Base-by-base conservation (phyloP, 202 grass and related monocot genomes). In the Carex sylvatica region DNA sequence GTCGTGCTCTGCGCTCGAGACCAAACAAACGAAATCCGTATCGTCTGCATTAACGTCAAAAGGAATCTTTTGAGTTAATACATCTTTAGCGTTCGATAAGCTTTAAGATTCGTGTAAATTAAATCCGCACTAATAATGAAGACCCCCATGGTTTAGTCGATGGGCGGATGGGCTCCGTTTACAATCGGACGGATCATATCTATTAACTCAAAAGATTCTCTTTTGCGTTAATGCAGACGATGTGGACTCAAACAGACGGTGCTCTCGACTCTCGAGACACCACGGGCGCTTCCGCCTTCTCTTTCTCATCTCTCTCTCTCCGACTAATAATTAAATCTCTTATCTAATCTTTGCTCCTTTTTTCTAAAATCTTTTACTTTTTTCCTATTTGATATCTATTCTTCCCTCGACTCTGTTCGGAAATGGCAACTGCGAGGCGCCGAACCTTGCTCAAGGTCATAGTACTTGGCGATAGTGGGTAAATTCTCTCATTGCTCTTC, bases 371-470 rank as follows among this genome's bases (percentile, higher is more conserved):
- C 61, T 5, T 68, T 66, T 64, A 20, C 62, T 33, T 55, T 49
- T 61, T 61, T 79, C 51, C 53, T 79, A 74, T 80, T 51, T 55
- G 80, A 12, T 23, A 26, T 26, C 46, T 52, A 53, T 85, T 89
- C 80, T 79, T 28, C 54, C 22, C 44, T 77, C 52, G 38, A 23
- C 31, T 56, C 11, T n/a, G 36, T 26, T 78, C 84, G 20, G 54
- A 82, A 85, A 99, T 99, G 97, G 89, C 97, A 89, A 85, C 89
- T 83, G 77, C 92, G 82, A 87, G 93, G 91, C 88, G 93, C 84
- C 90, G 97, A 52, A 99, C 97, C 31, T 89, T 99, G 87, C 97
- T 99, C 82, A 99, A 99, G 88, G 97, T 99, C 86, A 99, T 99
- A 86, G 97, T 99, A 66, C 97, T 99, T 54, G 97, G 97, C 83